A percentile compares a stretch with the other conserved stretches of the same genome.
Evolutionary conservation across 306 rosid genomes (phyloP).

Genomic region (Prunus mongolica): DNA sequence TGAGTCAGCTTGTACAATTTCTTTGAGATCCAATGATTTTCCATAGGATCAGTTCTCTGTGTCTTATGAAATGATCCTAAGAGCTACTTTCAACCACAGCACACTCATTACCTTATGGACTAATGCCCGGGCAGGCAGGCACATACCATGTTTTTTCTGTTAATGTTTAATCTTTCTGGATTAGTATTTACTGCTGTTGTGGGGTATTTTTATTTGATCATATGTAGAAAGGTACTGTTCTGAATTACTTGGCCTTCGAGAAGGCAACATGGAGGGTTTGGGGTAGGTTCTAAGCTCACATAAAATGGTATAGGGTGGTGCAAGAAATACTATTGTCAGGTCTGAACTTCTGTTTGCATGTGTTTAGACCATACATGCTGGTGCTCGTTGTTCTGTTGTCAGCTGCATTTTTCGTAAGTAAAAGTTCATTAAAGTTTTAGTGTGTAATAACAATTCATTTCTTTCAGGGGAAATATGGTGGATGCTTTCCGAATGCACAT

Average conservation of each 20-base stretch:
- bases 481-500: conserved; percentile 95
- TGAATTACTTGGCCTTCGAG: neutral
- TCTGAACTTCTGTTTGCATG: neutral
- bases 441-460: conserved; percentile 6
- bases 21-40: neutral
- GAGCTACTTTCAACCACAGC: neutral
- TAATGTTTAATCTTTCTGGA: neutral
- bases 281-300: neutral
- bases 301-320: neutral
- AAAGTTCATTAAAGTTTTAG: neutral
- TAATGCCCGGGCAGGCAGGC: neutral
- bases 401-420: neutral
- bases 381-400: neutral
- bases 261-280: neutral
- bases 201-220: neutral
- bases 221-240: conserved; percentile 1
- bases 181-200: neutral
- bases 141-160: neutral
- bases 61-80: neutral
- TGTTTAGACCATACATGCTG: neutral
- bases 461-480: conserved; percentile 93
- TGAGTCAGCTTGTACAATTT: neutral
- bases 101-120: neutral
- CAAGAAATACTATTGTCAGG: neutral
- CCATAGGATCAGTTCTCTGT: too few species aligned